Evolutionary conservation across 1,284 basidiomycete genomes (phyloP).

Genomic region (Waitea zeae): DNA sequence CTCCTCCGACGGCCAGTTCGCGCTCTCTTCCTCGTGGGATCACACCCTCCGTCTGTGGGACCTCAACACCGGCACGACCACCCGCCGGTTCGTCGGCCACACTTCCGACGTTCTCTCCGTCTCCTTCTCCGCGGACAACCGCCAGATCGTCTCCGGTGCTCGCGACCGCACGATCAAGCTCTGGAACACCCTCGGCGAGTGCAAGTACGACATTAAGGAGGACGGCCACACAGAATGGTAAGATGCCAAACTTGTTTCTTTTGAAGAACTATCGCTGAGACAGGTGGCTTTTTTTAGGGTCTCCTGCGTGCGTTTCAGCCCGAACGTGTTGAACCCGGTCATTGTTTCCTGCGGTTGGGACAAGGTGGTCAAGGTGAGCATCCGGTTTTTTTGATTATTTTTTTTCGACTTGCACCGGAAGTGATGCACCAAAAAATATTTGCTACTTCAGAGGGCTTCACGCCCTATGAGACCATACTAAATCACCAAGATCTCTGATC

Average conservation of each 20-base stretch:
- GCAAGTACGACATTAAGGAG: conserved; percentile 99
- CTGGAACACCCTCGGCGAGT: conserved; percentile 99
- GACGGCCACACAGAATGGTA: conserved; percentile 95
- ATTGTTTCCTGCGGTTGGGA: conserved; percentile 99
- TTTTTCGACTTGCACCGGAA: neutral
- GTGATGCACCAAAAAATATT: conserved; percentile 5
- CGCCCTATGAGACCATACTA: conserved; percentile 53
- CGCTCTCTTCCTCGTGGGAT: conserved; percentile 99
- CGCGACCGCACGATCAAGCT: conserved; percentile 98
- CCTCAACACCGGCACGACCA: conserved; percentile 87
- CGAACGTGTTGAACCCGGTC: conserved; percentile 94
- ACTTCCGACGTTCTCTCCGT: conserved; percentile 95
- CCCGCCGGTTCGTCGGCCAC: conserved; percentile 96
- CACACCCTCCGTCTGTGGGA: conserved; percentile 99
- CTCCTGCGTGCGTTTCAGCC: conserved; percentile 98
- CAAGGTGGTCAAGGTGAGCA: conserved; percentile 96
- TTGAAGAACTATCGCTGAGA: conserved; percentile 1
- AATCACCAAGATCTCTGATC: conserved; percentile 76
- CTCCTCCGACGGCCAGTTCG: conserved; percentile 98
- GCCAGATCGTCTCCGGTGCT: conserved; percentile 97
- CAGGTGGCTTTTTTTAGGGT: conserved; percentile 41
- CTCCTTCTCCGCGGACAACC: conserved; percentile 95
- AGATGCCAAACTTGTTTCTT: conserved; percentile 10
- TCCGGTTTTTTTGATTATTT: conserved; percentile 4
- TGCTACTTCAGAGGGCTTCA: conserved; percentile 61